Base-by-base conservation (phyloP, 73 alveolate genomes). In the Paraurostyla sp. region DNA sequence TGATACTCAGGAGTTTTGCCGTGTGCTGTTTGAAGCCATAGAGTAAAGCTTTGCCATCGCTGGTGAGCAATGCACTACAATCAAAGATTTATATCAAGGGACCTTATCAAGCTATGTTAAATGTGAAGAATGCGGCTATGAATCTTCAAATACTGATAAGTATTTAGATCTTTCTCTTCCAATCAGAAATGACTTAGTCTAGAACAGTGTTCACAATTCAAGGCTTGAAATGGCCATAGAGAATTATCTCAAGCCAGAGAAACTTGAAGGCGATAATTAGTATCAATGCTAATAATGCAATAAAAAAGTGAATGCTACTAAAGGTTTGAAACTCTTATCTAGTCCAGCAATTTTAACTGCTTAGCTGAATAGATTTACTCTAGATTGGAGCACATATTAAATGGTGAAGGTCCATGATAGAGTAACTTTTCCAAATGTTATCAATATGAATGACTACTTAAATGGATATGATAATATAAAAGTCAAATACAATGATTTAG, bases 11-110 rank as follows among this genome's bases (percentile, higher is more conserved):
- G 98, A 95, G 71, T 94, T 97, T 93, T 96, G 99, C 82, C 56
- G 99, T 69, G 99, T 96, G 52, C 94, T 97, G 65, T 97, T 97
- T 71, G 98, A 97, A 86, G 99, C 99, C 2, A 94, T 97, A 41
- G 97, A 97, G 85, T 56, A 94, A 52, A 83, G 96, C 60, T 88
- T 89, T 75, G 94, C 91, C 27, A 60, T 83, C 20, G 89, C 87
- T 23, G 95, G 93, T 32, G 65, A 95, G 56, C 75, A 83, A 58
- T 93, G 96, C 80, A 6, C 75, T 3, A 86, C 83, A 48, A 92
- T 97, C 35, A 75, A 93, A 16, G 93, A 96, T n/a, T 50, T 97
- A 52, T 97, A 97, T 94, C 92, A 96, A 91, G 98, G 99, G 33
- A 76, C 71, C 30, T 78, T 89, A 56, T 33, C 58, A 22, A 93